Conservation (phyloP, 2,329 filamentous ascomycete genomes). For the Trichocomaceae sp. region DNA sequence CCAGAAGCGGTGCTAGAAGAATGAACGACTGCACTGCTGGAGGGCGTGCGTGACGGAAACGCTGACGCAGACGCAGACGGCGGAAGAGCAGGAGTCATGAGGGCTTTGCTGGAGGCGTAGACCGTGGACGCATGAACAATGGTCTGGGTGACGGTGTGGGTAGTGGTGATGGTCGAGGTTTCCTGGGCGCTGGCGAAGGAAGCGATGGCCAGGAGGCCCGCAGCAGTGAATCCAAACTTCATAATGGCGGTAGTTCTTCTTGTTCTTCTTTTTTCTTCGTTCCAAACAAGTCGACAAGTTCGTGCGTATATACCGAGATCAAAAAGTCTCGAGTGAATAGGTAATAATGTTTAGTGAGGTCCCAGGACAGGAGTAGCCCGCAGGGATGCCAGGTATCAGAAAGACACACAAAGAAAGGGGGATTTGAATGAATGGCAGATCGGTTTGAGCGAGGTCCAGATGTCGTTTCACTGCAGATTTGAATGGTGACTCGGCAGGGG, state of each 20-base stretch:
- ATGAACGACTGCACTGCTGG: slow-evolving; percentile 17
- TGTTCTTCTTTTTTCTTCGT: not conserved
- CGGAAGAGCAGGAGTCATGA: slow-evolving; percentile 12
- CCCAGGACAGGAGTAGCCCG: not conserved
- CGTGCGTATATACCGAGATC: slow-evolving; percentile 6
- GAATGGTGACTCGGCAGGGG: not conserved
- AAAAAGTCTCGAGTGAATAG: not conserved
- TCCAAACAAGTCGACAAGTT: not conserved
- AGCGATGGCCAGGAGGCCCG: slow-evolving; percentile 23
- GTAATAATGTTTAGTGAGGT: not conserved
- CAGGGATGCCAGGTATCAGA: slow-evolving; percentile 3
- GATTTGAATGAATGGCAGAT: slow-evolving; percentile 6
- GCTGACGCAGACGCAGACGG: slow-evolving; percentile 15
- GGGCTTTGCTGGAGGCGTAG: slow-evolving; percentile 9
- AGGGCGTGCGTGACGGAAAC: slow-evolving; percentile 16
- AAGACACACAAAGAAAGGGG: slow-evolving; percentile 1
- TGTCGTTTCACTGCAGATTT: not conserved
- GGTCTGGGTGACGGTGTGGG: slow-evolving; percentile 37
- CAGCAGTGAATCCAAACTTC: slow-evolving; percentile 30
- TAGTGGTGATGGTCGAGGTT: slow-evolving; percentile 29
- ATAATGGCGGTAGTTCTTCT: slow-evolving; percentile 24
- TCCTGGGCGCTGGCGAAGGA: slow-evolving; percentile 26
- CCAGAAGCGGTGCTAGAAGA: not conserved
- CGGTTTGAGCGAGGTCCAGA: not conserved
- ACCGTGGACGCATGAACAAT: slow-evolving; percentile 29